Base-by-base conservation (phyloP, 2,329 filamentous ascomycete species). In the Aspergillus phoenicis region DNA sequence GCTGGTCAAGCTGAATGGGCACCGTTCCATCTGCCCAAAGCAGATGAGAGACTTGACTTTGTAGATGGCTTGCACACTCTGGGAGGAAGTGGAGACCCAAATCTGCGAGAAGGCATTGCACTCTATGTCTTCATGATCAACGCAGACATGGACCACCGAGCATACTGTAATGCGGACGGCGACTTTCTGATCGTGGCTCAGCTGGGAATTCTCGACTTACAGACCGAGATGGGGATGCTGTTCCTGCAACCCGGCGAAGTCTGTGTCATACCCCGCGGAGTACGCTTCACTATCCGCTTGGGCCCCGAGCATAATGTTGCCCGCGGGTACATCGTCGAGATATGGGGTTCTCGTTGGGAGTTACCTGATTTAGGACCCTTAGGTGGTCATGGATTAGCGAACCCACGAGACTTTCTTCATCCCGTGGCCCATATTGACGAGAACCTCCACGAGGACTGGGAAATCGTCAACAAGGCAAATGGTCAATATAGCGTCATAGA, bases 291-390 rank as follows among this genome's bases (percentile, higher is more conserved):
- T 20, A 78, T 89, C 26, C 78, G 78, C 1, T 76, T 87, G 0
- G 83, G 84, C 1, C 78, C 84, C 11, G 85, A 86, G 0, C 82
- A 73, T 15, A 66, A 67, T 20, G 73, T 83, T 1, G 83, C 83
- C 0, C 79, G 85, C 41, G 87, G 87, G 6, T 89, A 88, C 69
- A 83, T 88, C 51, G 81, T 86, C 24, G 87, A 89, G 70, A 74
- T 89, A 5, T 89, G 85, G 70, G 85, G 87, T 24, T 81, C 83
- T 0, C 83, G 86, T 67, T 89, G 85, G 71, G 77, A 83, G 41
- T 80, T 89, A 0, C 87, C 87, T 1, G 87, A 89, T 57, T 79
- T 89, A 0, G 87, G 87, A 0, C 85, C 86, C 0, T 78, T 89
- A 2, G 87, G 87, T 0, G 85, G 84, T n/a, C 87, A 88, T 66